A percentile compares a stretch with the other conserved stretches of the same genome.
phyloP scores from a whole-genome alignment of 1,139 yeast species.

The Yamadazyma siamensis region DNA sequence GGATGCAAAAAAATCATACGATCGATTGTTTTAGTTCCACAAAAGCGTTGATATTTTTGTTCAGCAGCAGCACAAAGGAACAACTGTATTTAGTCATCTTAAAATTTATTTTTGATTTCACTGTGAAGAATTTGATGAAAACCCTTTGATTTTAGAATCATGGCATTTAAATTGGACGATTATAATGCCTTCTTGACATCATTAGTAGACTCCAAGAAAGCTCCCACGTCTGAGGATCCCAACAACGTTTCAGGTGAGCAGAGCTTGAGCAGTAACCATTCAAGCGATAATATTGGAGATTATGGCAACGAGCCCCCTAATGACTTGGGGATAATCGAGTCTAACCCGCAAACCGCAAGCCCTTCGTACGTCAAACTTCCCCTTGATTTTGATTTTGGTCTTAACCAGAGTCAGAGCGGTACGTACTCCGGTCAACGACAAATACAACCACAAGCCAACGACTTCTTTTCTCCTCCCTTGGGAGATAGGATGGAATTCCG shows the following conservation, averaged over 20 bases:
- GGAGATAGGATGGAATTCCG: neutral
- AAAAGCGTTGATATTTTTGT: too few species aligned
- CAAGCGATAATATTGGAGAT: neutral
- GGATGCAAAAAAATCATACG: slow-evolving; percentile 10
- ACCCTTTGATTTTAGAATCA: too few species aligned
- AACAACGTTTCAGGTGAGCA: neutral
- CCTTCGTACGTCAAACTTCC: slow-evolving; percentile 17
- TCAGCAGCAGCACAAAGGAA: too few species aligned
- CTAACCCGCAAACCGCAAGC: neutral
- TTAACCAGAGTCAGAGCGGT: slow-evolving; percentile 10
- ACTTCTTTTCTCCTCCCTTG: neutral
- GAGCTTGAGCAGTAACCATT: neutral
- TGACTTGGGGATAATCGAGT: neutral
- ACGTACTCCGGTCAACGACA: too few species aligned
- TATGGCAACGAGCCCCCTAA: neutral
- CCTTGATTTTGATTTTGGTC: slow-evolving; percentile 31
- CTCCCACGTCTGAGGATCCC: too few species aligned
- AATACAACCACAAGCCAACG: too few species aligned
- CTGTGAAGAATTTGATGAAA: too few species aligned
- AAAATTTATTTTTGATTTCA: too few species aligned
- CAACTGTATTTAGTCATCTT: too few species aligned
- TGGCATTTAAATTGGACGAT: slow-evolving; percentile 32
- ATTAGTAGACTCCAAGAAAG: slow-evolving; percentile 18
- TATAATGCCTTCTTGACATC: slow-evolving; percentile 30
- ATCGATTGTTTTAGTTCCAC: too few species aligned